A percentile compares a stretch with the other conserved stretches of the same genome.
Evolutionary conservation across 2,329 filamentous ascomycete genomes (phyloP).

Genomic region (Aspergillus sergii): DNA sequence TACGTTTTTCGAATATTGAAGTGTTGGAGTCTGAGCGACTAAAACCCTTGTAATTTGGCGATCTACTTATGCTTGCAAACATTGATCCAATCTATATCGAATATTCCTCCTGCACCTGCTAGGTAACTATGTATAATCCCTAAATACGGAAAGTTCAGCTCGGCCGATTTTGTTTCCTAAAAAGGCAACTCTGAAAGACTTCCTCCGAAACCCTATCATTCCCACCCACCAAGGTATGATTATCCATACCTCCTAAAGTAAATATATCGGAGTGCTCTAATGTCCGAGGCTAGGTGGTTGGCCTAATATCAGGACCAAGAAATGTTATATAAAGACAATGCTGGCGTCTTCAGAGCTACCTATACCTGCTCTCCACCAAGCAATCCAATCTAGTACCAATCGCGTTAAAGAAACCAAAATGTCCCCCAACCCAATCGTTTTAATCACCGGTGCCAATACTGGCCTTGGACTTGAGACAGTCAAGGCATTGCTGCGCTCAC

Average conservation of each 20-base stretch:
- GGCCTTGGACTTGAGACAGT: constrained; percentile 63
- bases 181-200: not conserved
- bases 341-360: not conserved
- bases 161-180: not conserved
- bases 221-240: not conserved
- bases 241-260: not conserved
- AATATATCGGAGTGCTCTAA: not conserved
- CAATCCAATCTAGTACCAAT: not conserved
- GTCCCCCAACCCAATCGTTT: constrained; percentile 39
- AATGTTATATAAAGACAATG: not conserved
- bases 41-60: not conserved
- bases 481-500: constrained; percentile 55
- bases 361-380: not conserved
- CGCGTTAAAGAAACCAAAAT: not conserved
- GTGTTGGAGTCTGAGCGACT: not conserved
- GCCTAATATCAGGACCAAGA: not conserved
- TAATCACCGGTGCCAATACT: constrained; percentile 65
- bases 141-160: not conserved
- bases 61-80: not conserved
- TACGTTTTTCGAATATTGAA: not conserved
- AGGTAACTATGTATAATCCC: not conserved
- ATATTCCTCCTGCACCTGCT: not conserved
- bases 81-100: too few species aligned
- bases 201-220: not conserved
- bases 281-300: not conserved